Evolutionary conservation across 1,284 basidiomycete species (phyloP).

Genomic region (Rhodotorula mucilaginosa): DNA sequence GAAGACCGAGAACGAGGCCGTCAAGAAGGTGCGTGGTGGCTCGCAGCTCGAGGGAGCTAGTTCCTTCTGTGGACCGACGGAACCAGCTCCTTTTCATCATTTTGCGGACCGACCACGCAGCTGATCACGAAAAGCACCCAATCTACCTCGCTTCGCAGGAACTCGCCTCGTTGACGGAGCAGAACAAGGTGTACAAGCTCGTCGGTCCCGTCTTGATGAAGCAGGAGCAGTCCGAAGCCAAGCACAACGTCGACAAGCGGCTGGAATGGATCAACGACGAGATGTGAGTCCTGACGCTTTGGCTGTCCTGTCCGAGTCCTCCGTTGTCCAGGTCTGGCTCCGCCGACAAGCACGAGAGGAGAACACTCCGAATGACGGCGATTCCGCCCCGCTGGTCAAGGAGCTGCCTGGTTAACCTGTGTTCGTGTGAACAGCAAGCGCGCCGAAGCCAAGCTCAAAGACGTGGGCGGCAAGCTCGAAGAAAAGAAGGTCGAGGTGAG

Average conservation of each 20-base stretch:
- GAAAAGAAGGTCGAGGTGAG: conserved; percentile 73
- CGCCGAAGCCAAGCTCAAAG: conserved; percentile 74
- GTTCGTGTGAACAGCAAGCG: conserved; percentile 61
- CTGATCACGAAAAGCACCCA: no score
- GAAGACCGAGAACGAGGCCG: conserved; percentile 84
- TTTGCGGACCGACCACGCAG: not conserved
- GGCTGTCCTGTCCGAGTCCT: no score
- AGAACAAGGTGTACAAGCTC: conserved; percentile 86
- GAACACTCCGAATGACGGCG: no score
- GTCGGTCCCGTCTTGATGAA: conserved; percentile 86
- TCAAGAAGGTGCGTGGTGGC: conserved; percentile 67
- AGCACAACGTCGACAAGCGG: conserved; percentile 83
- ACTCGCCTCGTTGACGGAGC: conserved; percentile 69
- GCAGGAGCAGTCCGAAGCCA: conserved; percentile 86
- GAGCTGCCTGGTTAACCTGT: no score
- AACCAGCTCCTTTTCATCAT: not conserved
- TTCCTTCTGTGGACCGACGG: no score
- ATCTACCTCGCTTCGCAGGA: conserved; percentile 58
- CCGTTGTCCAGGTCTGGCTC: no score
- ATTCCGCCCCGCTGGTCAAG: no score
- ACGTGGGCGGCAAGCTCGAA: conserved; percentile 67
- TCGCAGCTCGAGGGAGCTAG: no score
- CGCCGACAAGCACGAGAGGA: no score
- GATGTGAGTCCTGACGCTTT: conserved; percentile 62
- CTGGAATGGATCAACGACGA: conserved; percentile 86